These are phyloP conservation scores for Pseudonitzschia multiseries DNA, from an alignment of 108 stramenopile genomes.

Conservation along the genomic window DNA sequence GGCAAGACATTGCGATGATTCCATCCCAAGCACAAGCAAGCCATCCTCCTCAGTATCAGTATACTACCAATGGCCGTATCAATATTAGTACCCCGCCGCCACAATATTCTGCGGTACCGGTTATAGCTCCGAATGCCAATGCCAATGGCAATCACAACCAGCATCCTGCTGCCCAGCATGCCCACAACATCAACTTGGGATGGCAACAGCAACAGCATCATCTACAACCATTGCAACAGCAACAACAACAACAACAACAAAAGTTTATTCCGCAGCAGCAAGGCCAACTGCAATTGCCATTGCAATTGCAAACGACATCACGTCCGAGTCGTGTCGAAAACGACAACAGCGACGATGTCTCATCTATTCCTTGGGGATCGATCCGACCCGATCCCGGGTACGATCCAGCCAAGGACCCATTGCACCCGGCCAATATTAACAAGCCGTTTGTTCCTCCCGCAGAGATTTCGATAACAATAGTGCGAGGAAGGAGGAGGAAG, in stretches of 20 bases:
- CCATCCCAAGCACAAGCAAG: no score
- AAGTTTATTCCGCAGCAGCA: not conserved
- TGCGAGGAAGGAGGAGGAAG: not conserved
- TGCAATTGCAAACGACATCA: not conserved
- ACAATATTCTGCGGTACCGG: not conserved
- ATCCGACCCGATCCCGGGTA: constrained; percentile 10
- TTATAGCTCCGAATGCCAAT: not conserved
- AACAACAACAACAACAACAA: not conserved
- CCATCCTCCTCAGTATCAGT: no score
- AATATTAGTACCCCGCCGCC: not conserved
- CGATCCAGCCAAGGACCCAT: not conserved
- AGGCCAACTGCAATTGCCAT: not conserved
- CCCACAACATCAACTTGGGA: not conserved
- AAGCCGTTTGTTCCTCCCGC: constrained; percentile 6
- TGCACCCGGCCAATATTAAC: not conserved
- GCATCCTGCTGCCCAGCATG: not conserved
- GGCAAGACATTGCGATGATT: no score
- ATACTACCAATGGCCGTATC: no score
- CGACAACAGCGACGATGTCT: not conserved
- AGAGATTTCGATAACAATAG: constrained; percentile 5
- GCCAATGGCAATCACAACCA: not conserved
- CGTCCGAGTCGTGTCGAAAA: not conserved
- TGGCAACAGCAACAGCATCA: constrained; percentile 6
- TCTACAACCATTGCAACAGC: not conserved
- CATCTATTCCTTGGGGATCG: constrained; percentile 2